Conservation (phyloP, 306 rosid genomes). For the Ormosia semicastrata region DNA sequence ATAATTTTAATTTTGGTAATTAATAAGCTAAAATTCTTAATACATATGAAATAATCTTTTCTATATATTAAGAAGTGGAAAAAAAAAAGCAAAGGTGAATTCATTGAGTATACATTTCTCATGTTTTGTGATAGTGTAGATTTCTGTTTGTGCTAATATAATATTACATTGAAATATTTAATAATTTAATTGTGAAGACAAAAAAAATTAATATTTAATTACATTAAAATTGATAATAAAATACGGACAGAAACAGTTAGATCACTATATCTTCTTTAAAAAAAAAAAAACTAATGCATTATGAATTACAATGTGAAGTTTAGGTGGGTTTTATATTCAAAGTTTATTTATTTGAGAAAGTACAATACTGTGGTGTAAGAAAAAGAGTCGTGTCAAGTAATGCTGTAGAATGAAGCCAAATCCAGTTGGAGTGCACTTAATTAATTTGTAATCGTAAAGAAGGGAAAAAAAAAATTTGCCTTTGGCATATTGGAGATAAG, state of each 20-base stretch:
- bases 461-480: neutral
- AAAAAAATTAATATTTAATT: too few relatives aligned
- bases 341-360: neutral
- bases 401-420: neutral
- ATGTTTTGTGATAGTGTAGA: neutral
- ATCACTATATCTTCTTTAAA: neutral
- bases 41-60: too few relatives aligned
- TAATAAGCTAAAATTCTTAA: neutral
- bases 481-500: too few relatives aligned
- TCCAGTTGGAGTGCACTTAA: slow-evolving; percentile 13
- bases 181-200: too few relatives aligned
- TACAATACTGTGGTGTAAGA: neutral
- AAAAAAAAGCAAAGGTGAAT: too few relatives aligned
- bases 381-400: neutral
- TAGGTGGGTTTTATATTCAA: neutral
- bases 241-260: neutral
- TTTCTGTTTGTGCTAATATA: neutral
- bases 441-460: neutral
- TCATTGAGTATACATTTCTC: neutral
- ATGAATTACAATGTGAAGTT: neutral
- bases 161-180: too few relatives aligned
- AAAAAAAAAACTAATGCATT: too few relatives aligned
- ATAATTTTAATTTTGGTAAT: neutral
- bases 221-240: neutral
- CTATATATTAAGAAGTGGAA: neutral